Conservation (phyloP, 2,329 filamentous ascomycete species). For the Claviceps africana region DNA sequence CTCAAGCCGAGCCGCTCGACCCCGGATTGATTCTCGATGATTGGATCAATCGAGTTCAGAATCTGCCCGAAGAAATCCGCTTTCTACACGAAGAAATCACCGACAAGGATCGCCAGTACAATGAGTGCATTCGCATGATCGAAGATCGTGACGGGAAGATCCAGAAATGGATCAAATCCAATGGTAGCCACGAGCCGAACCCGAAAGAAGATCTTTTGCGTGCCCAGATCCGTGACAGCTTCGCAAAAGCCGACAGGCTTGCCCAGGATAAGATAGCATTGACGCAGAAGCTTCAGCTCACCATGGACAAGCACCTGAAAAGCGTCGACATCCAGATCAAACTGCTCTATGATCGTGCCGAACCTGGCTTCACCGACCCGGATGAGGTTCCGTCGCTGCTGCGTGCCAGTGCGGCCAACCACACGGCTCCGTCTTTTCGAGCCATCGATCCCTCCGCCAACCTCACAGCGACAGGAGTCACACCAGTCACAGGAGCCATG, state of each 20-base stretch:
- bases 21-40: slow-evolving; percentile 62
- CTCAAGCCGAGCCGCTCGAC: slow-evolving; percentile 46
- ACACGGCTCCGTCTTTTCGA: slow-evolving; percentile 25
- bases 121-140: slow-evolving; percentile 54
- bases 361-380: slow-evolving; percentile 47
- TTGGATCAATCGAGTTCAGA: slow-evolving; percentile 61
- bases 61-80: slow-evolving; percentile 68
- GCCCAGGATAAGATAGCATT: slow-evolving; percentile 63
- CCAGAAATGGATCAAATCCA: slow-evolving; percentile 67
- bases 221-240: slow-evolving; percentile 53
- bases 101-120: slow-evolving; percentile 62
- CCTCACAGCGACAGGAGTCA: slow-evolving; percentile 10
- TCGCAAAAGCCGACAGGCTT: slow-evolving; percentile 52
- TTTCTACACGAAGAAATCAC: slow-evolving; percentile 74
- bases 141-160: slow-evolving; percentile 59
- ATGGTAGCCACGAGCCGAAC: slow-evolving; percentile 59
- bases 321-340: slow-evolving; percentile 51
- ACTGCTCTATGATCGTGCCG: slow-evolving; percentile 43
- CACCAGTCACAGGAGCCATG: too few relatives aligned
- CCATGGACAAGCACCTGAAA: slow-evolving; percentile 48
- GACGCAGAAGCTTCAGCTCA: slow-evolving; percentile 46
- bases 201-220: slow-evolving; percentile 60
- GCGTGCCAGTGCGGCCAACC: slow-evolving; percentile 42
- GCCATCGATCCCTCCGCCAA: slow-evolving; percentile 29
- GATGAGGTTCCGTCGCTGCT: slow-evolving; percentile 50